Percentiles rank a stretch among this genome's conserved stretches.
Conservation (phyloP, 352 stramenopile genomes). For the Phytophthora brassicae region DNA sequence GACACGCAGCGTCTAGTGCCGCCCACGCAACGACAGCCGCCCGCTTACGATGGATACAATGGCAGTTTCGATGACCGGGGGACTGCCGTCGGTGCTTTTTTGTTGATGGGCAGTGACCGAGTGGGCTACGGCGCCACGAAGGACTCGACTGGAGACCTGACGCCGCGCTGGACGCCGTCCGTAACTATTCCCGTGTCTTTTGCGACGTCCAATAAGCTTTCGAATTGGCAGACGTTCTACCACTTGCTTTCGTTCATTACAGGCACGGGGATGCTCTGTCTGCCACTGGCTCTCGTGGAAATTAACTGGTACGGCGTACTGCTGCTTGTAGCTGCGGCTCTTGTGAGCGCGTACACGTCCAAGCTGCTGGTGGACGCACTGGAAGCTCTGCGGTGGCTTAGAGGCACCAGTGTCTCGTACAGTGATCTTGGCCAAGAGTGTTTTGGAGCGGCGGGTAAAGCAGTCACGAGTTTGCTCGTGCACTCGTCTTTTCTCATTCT, state of each 20-base stretch:
- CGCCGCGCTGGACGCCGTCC: slow-evolving; percentile 17
- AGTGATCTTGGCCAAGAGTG: slow-evolving; percentile 72
- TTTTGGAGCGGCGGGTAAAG: slow-evolving; percentile 49
- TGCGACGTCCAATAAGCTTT: slow-evolving; percentile 32
- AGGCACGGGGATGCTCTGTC: slow-evolving; percentile 69
- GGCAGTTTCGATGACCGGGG: slow-evolving; percentile 28
- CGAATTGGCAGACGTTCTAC: slow-evolving; percentile 65
- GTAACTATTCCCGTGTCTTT: slow-evolving; percentile 12
- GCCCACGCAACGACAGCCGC: slow-evolving; percentile 16
- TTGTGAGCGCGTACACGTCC: slow-evolving; percentile 62
- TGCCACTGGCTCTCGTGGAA: slow-evolving; percentile 74
- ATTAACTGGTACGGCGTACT: slow-evolving; percentile 79
- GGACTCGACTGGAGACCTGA: slow-evolving; percentile 7
- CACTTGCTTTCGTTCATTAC: slow-evolving; percentile 79
- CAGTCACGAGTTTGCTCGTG: slow-evolving; percentile 46
- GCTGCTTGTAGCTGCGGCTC: slow-evolving; percentile 50
- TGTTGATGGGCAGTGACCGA: slow-evolving; percentile 7
- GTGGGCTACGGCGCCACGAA: slow-evolving; percentile 30
- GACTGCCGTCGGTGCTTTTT: slow-evolving; percentile 23
- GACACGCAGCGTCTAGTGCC: slow-evolving; percentile 39
- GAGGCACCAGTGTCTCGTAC: slow-evolving; percentile 61
- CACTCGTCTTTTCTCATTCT: slow-evolving; percentile 64
- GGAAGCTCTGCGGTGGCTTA: slow-evolving; percentile 70
- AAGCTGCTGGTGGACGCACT: slow-evolving; percentile 71
- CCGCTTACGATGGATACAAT: slow-evolving; percentile 26